These are phyloP conservation scores for Ceratobasidium sp. DNA, from an alignment of 1,284 basidiomycete species.

Conservation along the genomic window DNA sequence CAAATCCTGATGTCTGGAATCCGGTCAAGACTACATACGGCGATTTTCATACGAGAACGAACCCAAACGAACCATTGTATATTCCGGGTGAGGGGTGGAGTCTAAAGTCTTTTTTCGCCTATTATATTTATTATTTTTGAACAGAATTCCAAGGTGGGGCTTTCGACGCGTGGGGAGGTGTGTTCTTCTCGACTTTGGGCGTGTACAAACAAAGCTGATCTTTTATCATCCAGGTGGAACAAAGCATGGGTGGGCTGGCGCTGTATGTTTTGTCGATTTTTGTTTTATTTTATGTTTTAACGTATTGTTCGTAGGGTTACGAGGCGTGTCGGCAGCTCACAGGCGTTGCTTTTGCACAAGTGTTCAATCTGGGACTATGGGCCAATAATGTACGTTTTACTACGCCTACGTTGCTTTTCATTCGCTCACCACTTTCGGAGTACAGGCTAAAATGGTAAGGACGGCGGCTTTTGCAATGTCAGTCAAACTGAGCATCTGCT, in stretches of 20 bases:
- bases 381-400: slow-evolving; percentile 74
- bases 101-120: slow-evolving; percentile 51
- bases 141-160: slow-evolving; percentile 65
- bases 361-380: slow-evolving; percentile 81
- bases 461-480: too few relatives aligned
- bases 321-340: slow-evolving; percentile 69
- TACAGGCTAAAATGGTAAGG: slow-evolving; percentile 36
- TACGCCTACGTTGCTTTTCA: background rate
- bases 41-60: slow-evolving; percentile 63
- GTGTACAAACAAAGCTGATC: background rate
- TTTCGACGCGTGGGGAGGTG: slow-evolving; percentile 70
- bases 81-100: slow-evolving; percentile 58
- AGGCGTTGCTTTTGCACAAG: slow-evolving; percentile 77
- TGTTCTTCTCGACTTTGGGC: background rate
- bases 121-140: slow-evolving; percentile 26
- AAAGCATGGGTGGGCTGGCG: slow-evolving; percentile 45
- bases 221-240: slow-evolving; percentile 32
- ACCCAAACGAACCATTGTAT: slow-evolving; percentile 50
- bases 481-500: background rate
- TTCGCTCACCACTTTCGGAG: background rate
- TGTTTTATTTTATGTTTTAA: background rate
- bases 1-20: slow-evolving; percentile 71
- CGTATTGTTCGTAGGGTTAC: slow-evolving; percentile 58
- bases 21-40: slow-evolving; percentile 70
- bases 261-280: slow-evolving; percentile 25